Evolutionary conservation across 2,329 filamentous ascomycete genomes (phyloP).

Genomic region (Microsporum canis): DNA sequence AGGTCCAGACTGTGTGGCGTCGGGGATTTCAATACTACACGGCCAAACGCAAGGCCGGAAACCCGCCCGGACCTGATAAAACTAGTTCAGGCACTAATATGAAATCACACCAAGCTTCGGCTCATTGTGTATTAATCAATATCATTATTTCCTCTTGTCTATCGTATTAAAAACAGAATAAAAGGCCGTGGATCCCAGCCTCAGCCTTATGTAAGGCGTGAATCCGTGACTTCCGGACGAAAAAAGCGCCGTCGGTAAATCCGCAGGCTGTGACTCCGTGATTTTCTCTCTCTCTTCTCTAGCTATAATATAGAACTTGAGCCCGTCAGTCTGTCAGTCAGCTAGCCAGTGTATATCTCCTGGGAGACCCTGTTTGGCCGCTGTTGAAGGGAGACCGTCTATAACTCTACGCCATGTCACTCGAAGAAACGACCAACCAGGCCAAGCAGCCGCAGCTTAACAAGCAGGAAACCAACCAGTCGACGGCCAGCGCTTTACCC

Average conservation of each 20-base stretch:
- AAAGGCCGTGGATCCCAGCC: background rate
- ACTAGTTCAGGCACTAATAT: too few relatives aligned
- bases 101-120: background rate
- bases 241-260: background rate
- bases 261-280: background rate
- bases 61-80: too few relatives aligned
- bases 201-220: background rate
- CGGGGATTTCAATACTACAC: background rate
- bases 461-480: constrained; percentile 2
- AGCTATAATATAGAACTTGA: background rate
- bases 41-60: background rate
- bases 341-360: background rate
- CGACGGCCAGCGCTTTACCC: background rate
- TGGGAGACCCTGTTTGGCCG: background rate
- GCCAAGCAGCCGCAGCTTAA: constrained; percentile 2
- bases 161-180: too few relatives aligned
- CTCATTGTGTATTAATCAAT: too few relatives aligned
- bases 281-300: background rate
- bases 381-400: background rate
- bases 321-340: background rate
- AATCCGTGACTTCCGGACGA: constrained; percentile 2
- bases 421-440: constrained; percentile 9
- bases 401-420: constrained; percentile 9
- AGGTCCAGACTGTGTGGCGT: background rate
- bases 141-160: too few relatives aligned